phyloP scores from a whole-genome alignment of 2,329 filamentous ascomycete genomes.

The Hymenoscyphus linearis region DNA sequence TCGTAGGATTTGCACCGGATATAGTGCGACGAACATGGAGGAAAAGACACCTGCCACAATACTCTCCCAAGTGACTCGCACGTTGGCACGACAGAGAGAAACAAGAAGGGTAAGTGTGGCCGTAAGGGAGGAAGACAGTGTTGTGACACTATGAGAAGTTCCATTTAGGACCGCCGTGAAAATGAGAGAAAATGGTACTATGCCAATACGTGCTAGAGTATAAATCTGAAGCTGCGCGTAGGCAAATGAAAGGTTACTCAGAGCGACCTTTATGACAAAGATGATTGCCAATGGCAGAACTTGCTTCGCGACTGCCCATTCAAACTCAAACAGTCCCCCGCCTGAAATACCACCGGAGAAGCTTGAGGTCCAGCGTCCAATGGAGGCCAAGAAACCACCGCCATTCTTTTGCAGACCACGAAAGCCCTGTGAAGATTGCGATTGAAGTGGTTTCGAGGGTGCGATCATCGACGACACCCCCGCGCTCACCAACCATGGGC shows the following conservation, averaged over 20 bases:
- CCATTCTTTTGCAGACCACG: conserved; percentile 26
- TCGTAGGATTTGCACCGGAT: conserved; percentile 44
- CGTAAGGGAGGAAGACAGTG: conserved; percentile 44
- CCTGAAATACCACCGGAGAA: conserved; percentile 44
- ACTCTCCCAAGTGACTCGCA: conserved; percentile 46
- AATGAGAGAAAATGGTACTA: conserved; percentile 44
- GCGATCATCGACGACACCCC: conserved; percentile 38
- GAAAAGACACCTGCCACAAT: conserved; percentile 48
- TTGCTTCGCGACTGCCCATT: conserved; percentile 40
- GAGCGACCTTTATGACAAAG: conserved; percentile 44
- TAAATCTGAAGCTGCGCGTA: conserved; percentile 48
- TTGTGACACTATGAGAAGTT: conserved; percentile 41
- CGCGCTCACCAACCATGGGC: conserved; percentile 33
- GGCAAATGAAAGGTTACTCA: conserved; percentile 50
- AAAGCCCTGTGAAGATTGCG: conserved; percentile 27
- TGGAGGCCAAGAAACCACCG: conserved; percentile 26
- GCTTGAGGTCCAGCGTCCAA: conserved; percentile 27
- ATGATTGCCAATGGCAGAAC: conserved; percentile 44
- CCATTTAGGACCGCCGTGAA: conserved; percentile 42
- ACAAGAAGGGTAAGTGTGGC: conserved; percentile 46
- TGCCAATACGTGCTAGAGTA: conserved; percentile 45
- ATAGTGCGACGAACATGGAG: conserved; percentile 45
- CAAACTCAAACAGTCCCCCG: conserved; percentile 49
- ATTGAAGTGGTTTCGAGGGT: conserved; percentile 38
- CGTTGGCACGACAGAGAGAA: conserved; percentile 40